Evolutionary conservation across 2,329 filamentous ascomycete species (phyloP), one percentile per base, ranked within the genome.

Genomic region (Epichloe uncinata): DNA sequence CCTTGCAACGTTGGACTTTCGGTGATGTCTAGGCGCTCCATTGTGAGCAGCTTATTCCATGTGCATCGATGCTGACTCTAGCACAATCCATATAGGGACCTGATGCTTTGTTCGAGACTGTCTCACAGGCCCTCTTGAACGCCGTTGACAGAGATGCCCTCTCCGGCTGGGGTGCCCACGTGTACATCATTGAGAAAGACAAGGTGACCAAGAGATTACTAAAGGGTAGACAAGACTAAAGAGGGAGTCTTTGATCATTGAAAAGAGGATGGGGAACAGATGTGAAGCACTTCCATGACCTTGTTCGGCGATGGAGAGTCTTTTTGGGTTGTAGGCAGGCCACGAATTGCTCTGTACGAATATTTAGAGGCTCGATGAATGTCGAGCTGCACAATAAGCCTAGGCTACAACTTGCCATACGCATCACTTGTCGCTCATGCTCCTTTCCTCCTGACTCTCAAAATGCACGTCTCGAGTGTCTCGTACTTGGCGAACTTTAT

Each of bases 161-260:
- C 56, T 96, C 91, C 37, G 93, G 93, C 57, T 97, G 93, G 93
- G 93, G 93, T 66, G 93, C 93, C 38, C 89, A 98, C 66, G 93
- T 98, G 60, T 98, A 97, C 74, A 95, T 98, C 65, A 95, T 98
- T 69, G 93, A 97, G 77, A 98, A 98, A 80, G 90, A 95, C 74
- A 97, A 97, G 85, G 87, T 98, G 56, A 97, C 93, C 63, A 96
- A 97, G 84, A 80, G 93, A 68, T 81, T 98, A 82, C 76, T 98
- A 69, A 97, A 97, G 82, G 90, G 90, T 66, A 82, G 90, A 75
- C 91, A 97, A 74, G 91, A 97, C 69, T 90, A 87, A 56, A 58
- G 48, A 48, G 46, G 46, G 54, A 52, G 40, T 43, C 15, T 6
- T 12, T 45, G 50, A 53, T 51, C 52, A 45, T 42, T 50, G 40